phyloP scores from a whole-genome alignment of 2,329 filamentous ascomycete genomes.

The Parastagonospora nodorum region DNA sequence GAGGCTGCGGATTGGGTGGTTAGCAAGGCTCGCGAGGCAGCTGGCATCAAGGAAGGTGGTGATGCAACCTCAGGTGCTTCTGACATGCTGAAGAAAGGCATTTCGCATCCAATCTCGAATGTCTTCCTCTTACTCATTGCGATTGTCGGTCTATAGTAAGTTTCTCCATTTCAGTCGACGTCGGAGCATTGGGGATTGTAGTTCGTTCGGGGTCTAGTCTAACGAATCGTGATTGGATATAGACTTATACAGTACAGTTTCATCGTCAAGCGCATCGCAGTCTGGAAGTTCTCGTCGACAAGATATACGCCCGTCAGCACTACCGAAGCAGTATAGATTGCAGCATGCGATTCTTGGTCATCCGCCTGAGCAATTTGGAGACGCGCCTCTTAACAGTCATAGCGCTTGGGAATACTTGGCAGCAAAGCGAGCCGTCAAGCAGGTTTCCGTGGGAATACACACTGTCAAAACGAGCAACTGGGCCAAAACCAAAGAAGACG shows the following conservation, averaged over 20 bases:
- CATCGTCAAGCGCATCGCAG: constrained; percentile 21
- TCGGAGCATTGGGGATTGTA: constrained; percentile 6
- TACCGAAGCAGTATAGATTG: constrained; percentile 14
- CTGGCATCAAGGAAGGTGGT: constrained; percentile 10
- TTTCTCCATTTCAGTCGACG: constrained; percentile 3
- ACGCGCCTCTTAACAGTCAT: too few species aligned
- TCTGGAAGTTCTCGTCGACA: constrained; percentile 24
- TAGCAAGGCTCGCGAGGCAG: constrained; percentile 22
- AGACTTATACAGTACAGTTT: constrained; percentile 29
- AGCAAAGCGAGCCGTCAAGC: too few species aligned
- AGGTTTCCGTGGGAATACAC: too few species aligned
- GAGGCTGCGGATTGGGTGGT: constrained; percentile 31
- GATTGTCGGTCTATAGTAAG: constrained; percentile 29
- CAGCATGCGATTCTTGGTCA: too few species aligned
- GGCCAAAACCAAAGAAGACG: too few species aligned
- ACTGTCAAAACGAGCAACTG: too few species aligned
- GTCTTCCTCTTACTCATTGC: constrained; percentile 26
- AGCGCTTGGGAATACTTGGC: too few species aligned
- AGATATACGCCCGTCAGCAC: constrained; percentile 26
- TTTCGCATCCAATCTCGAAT: constrained; percentile 28
- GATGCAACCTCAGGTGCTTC: constrained; percentile 19
- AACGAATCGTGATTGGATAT: constrained; percentile 3
- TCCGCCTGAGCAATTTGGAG: too few species aligned
- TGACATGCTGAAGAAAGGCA: constrained; percentile 24
- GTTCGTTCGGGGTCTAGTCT: neutral